These are phyloP conservation scores for Tolypocladium tundrense DNA, from an alignment of 2,329 filamentous ascomycete species.

Conservation along the genomic window DNA sequence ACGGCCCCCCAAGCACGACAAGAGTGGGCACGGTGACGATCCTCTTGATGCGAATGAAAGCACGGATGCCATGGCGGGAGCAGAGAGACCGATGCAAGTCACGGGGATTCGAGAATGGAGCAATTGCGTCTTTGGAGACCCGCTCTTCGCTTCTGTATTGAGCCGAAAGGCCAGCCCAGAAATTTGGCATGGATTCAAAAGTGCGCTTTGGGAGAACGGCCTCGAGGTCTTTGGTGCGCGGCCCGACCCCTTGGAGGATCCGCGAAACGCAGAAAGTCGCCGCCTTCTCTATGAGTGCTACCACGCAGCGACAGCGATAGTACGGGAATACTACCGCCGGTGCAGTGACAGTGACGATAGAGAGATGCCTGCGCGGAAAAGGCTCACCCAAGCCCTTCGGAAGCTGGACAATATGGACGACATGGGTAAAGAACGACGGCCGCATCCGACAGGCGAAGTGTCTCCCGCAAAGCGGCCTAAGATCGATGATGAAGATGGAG, in stretches of 20 bases:
- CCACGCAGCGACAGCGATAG: conserved; percentile 41
- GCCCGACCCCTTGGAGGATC: conserved; percentile 28
- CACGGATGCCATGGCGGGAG: not conserved
- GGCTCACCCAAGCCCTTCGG: conserved; percentile 34
- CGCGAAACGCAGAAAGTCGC: conserved; percentile 31
- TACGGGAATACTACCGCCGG: conserved; percentile 45
- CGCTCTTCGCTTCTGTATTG: conserved; percentile 41
- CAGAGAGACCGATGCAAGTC: not conserved
- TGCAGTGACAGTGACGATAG: conserved; percentile 33
- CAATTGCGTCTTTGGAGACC: conserved; percentile 49
- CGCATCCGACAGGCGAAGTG: conserved; percentile 28
- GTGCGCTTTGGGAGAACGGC: conserved; percentile 6
- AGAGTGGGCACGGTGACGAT: not conserved
- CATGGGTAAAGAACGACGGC: conserved; percentile 15
- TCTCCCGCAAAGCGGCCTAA: conserved; percentile 35
- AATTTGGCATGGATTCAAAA: conserved; percentile 37
- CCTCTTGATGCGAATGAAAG: conserved; percentile 1
- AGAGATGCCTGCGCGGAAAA: conserved; percentile 43
- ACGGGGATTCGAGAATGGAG: conserved; percentile 43
- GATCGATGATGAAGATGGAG: conserved; percentile 8
- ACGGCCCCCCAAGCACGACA: not conserved
- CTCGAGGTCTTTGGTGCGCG: not conserved
- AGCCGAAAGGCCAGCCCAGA: conserved; percentile 30
- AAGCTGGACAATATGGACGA: conserved; percentile 32
- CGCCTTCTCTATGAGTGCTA: conserved; percentile 49